Conservation (phyloP, 331 rosid species). For the Malus hybrid region DNA sequence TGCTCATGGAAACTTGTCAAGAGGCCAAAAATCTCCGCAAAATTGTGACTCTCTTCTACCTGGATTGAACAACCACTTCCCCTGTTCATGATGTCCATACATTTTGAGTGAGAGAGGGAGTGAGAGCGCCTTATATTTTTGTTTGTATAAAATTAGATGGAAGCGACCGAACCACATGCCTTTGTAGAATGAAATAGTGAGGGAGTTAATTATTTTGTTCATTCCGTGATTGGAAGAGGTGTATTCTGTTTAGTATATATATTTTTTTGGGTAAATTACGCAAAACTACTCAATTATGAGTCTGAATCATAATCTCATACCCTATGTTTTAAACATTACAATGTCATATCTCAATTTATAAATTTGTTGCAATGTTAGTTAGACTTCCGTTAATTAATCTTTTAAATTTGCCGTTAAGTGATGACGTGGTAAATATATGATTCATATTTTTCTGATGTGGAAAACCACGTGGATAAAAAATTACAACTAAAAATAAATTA, state of each 20-base stretch:
- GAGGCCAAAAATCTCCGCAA: slow-evolving; percentile 92
- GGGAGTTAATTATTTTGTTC: slow-evolving; percentile 16
- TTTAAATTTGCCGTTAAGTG: no score
- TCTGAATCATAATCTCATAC: no score
- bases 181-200: slow-evolving; percentile 14
- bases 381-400: no score
- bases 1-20: slow-evolving; percentile 99
- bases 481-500: no score
- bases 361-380: no score
- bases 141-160: slow-evolving; percentile 42
- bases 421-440: no score
- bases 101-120: slow-evolving; percentile 18
- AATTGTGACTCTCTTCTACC: slow-evolving; percentile 94
- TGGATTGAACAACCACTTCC: slow-evolving; percentile 39
- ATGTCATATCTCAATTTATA: no score
- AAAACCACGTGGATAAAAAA: no score
- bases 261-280: no score
- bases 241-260: background rate
- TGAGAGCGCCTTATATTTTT: slow-evolving; percentile 30
- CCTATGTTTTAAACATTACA: no score
- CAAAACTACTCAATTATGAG: no score
- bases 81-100: slow-evolving; percentile 26
- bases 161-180: slow-evolving; percentile 11
- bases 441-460: no score
- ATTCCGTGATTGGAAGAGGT: slow-evolving; percentile 11